phyloP scores from a whole-genome alignment of 495 filamentous ascomycete genomes.

The Beverwykella pulmonaria region DNA sequence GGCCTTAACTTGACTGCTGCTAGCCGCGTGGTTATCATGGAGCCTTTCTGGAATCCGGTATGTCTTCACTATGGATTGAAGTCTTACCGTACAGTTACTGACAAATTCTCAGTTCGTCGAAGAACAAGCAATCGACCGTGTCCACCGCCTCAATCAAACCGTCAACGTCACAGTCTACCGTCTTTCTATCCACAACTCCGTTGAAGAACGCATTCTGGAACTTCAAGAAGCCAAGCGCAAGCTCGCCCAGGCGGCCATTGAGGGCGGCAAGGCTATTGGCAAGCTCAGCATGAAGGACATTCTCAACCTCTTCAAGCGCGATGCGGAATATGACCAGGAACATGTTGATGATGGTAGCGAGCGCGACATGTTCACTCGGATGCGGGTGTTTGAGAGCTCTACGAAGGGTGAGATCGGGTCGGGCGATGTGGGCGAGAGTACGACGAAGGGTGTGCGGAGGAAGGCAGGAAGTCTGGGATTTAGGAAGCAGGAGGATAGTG shows the following conservation, averaged over 20 bases:
- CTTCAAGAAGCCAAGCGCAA: constrained; percentile 91
- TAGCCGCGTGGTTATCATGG: constrained; percentile 88
- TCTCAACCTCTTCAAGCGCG: constrained; percentile 80
- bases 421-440: constrained; percentile 1
- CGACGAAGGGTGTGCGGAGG: constrained; percentile 2
- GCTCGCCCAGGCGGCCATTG: constrained; percentile 81
- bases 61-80: constrained; percentile 39
- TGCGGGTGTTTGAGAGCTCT: constrained; percentile 29
- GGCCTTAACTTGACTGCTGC: constrained; percentile 95
- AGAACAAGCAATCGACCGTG: constrained; percentile 97
- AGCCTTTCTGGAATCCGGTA: constrained; percentile 98
- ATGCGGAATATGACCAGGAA: constrained; percentile 56
- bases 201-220: constrained; percentile 89
- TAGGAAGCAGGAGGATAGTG: constrained; percentile 30
- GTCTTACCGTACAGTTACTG: constrained; percentile 28
- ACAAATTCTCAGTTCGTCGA: constrained; percentile 72
- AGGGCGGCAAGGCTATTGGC: constrained; percentile 70
- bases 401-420: background rate
- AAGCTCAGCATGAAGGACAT: constrained; percentile 95
- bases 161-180: constrained; percentile 93
- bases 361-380: constrained; percentile 12
- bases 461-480: constrained; percentile 28
- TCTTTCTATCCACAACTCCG: constrained; percentile 78
- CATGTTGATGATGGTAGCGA: constrained; percentile 28
- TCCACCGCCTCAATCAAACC: constrained; percentile 94